Evolutionary conservation across 495 filamentous ascomycete species (phyloP), one percentile per base, ranked within the genome.

Genomic region (Neurospora sp.): DNA sequence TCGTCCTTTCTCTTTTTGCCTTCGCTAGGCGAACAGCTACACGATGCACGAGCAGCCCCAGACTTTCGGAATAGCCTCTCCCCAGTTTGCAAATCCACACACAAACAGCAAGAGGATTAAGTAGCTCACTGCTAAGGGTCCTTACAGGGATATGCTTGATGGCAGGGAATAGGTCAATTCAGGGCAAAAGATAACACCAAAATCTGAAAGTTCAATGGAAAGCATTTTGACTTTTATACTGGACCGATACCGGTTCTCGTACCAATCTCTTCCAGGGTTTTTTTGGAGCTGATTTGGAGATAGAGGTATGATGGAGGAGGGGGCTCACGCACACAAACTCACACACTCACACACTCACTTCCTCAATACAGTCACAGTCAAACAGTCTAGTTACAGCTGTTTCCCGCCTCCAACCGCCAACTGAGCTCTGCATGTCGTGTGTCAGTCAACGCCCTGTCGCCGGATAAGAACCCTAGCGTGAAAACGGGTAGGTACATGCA

Each of bases 401-500:
- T 54, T 54, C 46, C 46, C n/a, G 46, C 46, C 46, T 27, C 46
- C 20, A 54, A 54, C 46, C 46, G 10, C 20, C 46, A 54, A 27
- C 10, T 23, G 20, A 54, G 70, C 41, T 40, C 23, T 59, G n/a
- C 41, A 48, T 41, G 70, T 59, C 31, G 41, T 72, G 42, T 46
- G 70, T 72, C 70, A 72, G 42, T 72, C 41, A 16, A 35, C 27
- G 70, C 72, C 72, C 62, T 70, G 39, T 62, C n/a, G 35, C 72
- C 72, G 39, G 39, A 73, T 44, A 72, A 37, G 41, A 70, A 46
- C 39, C 23, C 66, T 31, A 44, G 41, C 41, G n/a, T 31, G 41
- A 42, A 70, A 48, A 44, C 27, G 62, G 72, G 16, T 27, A 35
- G 72, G 16, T 27, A 35, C 39, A n/a, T 73, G 39, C 72, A 70